Evolutionary conservation across 148 eudicot species (phyloP), one percentile per base, ranked within the genome.

Genomic region (Chenopodium berlandieri): DNA sequence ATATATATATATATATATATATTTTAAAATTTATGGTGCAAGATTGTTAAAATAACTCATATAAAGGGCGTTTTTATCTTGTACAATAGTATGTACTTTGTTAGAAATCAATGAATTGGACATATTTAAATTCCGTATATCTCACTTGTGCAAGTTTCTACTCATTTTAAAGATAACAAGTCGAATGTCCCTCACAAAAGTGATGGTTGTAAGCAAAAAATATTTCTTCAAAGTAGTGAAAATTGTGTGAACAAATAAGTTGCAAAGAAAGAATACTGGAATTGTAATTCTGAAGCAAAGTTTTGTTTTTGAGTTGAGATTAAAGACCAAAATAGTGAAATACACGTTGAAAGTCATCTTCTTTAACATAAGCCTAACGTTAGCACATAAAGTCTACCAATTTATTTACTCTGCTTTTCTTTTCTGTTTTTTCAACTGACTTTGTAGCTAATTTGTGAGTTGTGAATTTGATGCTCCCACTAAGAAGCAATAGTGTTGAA

Each of bases 221-320:
- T 50, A 48, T 68, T 20, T 16, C 25, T 79, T 69, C 34, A 1
- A 27, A 69, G 81, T 68, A 27, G 10, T 65, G 58, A 77, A 77
- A 27, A 69, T 10, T 7, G 80, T 78, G 80, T 78, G 80, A 78
- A 66, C 73, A 16, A 78, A 78, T 46, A 78, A 77, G 32, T 64
- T 78, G 23, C 12, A 65, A 27, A 25, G 40, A 46, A 23, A 6
- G 23, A 46, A 46, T 65, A 50, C 32, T n/a, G 50, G 50, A 50
- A 27, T 34, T 79, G 81, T 79, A 69, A 79, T 34, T 68, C 30
- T 63, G 19, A 79, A 79, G 81, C 66, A 79, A 78, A 79, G 81
- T 7, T 79, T 23, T 50, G n/a, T 44, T 22, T 23, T 63, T 20
- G 44, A 8, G 32, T 30, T 19, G 74, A 68, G 69, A 66, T 79